These are phyloP conservation scores for Endocarpon pusillum DNA, from an alignment of 495 filamentous ascomycete species.

Conservation along the genomic window DNA sequence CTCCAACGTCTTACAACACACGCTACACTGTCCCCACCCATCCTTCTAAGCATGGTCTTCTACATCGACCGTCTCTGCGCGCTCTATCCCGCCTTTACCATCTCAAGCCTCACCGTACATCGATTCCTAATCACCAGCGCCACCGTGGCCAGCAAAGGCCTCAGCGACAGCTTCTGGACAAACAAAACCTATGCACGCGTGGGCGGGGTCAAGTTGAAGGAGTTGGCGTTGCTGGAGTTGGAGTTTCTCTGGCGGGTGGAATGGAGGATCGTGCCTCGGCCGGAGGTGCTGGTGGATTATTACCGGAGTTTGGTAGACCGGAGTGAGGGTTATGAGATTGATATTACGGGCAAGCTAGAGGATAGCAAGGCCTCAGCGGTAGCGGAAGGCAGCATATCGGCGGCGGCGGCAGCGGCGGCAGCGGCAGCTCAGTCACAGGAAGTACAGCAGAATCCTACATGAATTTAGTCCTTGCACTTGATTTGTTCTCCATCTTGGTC, in stretches of 20 bases:
- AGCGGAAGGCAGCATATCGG: no score
- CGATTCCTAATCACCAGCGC: constrained; percentile 92
- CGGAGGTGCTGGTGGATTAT: constrained; percentile 83
- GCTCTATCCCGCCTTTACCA: constrained; percentile 81
- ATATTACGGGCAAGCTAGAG: not conserved
- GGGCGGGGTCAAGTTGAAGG: constrained; percentile 72
- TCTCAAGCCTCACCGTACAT: constrained; percentile 87
- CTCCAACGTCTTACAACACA: constrained; percentile 83
- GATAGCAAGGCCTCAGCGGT: no score
- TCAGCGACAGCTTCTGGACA: constrained; percentile 95
- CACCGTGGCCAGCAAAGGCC: constrained; percentile 86
- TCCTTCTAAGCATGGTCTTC: constrained; percentile 98
- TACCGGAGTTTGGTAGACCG: constrained; percentile 71
- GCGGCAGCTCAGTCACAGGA: no score
- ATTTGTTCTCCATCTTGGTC: no score
- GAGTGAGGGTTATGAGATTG: constrained; percentile 40
- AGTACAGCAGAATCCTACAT: no score
- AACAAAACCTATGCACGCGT: constrained; percentile 90
- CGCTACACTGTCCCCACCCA: constrained; percentile 79
- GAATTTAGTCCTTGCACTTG: no score
- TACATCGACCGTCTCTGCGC: constrained; percentile 95
- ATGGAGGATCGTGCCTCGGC: constrained; percentile 92
- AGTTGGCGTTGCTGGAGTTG: constrained; percentile 82
- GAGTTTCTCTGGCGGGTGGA: constrained; percentile 84
- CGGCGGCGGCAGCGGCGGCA: no score